Conservation (phyloP, 805 yeast species). For the Saturnispora hagleri region DNA sequence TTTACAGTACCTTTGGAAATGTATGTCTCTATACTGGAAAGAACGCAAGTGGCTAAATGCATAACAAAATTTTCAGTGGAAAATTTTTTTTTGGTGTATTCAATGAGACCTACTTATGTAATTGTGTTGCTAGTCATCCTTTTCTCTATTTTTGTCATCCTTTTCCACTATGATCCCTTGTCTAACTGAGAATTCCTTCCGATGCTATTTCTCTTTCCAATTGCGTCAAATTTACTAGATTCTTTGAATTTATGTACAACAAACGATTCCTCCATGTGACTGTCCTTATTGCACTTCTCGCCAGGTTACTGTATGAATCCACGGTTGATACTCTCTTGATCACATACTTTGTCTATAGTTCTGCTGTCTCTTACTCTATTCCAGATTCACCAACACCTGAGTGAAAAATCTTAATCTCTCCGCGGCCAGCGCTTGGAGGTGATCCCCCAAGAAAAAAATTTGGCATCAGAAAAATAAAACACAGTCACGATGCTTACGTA, state of each 20-base stretch:
- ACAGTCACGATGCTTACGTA: background rate
- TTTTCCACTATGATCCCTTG: too few species aligned
- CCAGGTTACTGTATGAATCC: background rate
- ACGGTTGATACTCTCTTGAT: background rate
- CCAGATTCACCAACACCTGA: background rate
- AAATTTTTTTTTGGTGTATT: too few species aligned
- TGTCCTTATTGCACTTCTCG: background rate
- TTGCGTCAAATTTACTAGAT: too few species aligned
- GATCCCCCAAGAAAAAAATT: background rate
- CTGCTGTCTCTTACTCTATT: background rate
- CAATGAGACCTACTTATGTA: too few species aligned
- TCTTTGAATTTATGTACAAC: background rate
- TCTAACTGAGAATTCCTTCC: too few species aligned
- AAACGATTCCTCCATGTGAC: background rate
- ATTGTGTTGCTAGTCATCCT: too few species aligned
- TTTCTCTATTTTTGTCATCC: too few species aligned
- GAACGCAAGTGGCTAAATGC: too few species aligned
- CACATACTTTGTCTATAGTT: constrained; percentile 2
- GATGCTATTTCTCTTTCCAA: too few species aligned
- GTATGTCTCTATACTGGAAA: too few species aligned
- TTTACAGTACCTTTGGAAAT: background rate
- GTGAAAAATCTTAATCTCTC: constrained; percentile 4
- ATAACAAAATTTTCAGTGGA: background rate
- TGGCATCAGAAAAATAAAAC: background rate
- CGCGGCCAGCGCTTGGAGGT: background rate